A percentile compares a stretch with the other conserved stretches of the same genome.
Conservation (phyloP, 2,329 filamentous ascomycete genomes). For the Emmonsiellopsis sp. region DNA sequence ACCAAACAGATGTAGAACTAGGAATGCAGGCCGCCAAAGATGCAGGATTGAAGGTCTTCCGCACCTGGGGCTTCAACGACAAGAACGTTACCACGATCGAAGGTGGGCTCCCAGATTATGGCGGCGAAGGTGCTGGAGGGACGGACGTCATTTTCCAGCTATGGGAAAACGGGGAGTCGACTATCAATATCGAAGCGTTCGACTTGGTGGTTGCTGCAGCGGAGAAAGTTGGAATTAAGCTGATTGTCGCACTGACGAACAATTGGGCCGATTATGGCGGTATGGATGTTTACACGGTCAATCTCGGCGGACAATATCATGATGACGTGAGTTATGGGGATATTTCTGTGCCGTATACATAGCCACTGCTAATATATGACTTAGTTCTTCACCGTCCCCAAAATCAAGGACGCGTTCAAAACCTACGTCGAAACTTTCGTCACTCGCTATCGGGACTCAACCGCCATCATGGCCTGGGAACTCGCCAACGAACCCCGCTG, state of each 20-base stretch:
- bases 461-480: constrained; percentile 48
- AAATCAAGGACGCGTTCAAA: constrained; percentile 44
- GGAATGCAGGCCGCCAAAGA: constrained; percentile 38
- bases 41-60: constrained; percentile 45
- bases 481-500: constrained; percentile 41
- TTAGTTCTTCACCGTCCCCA: constrained; percentile 40
- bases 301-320: constrained; percentile 17
- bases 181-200: constrained; percentile 38
- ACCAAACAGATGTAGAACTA: constrained; percentile 39
- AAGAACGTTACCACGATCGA: constrained; percentile 41
- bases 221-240: constrained; percentile 42
- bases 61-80: constrained; percentile 52
- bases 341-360: constrained; percentile 15
- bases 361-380: constrained; percentile 24
- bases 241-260: constrained; percentile 48
- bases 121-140: constrained; percentile 24
- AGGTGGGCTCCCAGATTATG: constrained; percentile 44
- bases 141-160: constrained; percentile 41
- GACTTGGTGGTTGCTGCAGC: constrained; percentile 46
- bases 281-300: constrained; percentile 52
- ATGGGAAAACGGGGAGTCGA: constrained; percentile 39
- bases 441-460: constrained; percentile 39
- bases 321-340: not conserved
- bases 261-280: constrained; percentile 53
- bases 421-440: constrained; percentile 44